Conservation (phyloP, 1,284 basidiomycete genomes). For the Boletus hoseneyae region DNA sequence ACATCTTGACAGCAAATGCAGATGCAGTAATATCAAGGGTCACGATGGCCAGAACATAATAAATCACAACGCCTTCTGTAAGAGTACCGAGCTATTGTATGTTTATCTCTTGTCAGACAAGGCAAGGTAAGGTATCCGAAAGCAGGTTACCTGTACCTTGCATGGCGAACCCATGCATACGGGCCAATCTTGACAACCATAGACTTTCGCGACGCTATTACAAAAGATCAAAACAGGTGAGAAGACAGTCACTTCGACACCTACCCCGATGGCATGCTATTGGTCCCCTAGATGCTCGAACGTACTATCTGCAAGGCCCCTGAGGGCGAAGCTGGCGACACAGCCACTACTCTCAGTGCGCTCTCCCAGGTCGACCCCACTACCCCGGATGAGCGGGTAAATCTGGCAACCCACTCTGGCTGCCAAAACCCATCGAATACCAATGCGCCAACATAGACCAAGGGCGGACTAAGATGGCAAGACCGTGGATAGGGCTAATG, state of each 20-base stretch:
- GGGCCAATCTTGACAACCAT: constrained; percentile 32
- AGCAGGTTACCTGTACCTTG: constrained; percentile 22
- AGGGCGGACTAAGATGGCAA: constrained; percentile 17
- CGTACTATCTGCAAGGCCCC: not conserved
- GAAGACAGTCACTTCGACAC: not conserved
- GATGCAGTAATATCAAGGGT: constrained; percentile 20
- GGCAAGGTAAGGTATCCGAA: no score
- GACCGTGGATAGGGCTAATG: constrained; percentile 25
- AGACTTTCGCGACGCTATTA: constrained; percentile 31
- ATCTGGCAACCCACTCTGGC: constrained; percentile 28
- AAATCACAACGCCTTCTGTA: constrained; percentile 22
- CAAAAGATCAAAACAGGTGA: not conserved
- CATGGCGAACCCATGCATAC: constrained; percentile 33
- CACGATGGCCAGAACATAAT: constrained; percentile 34
- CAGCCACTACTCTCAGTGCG: constrained; percentile 20
- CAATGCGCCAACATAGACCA: constrained; percentile 22
- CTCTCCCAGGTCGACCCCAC: not conserved
- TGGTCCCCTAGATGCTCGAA: constrained; percentile 24
- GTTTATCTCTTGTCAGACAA: not conserved
- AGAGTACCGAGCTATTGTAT: constrained; percentile 21
- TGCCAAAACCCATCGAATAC: constrained; percentile 23
- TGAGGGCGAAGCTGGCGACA: not conserved
- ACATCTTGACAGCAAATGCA: constrained; percentile 32
- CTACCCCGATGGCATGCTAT: constrained; percentile 28
- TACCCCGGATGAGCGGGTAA: constrained; percentile 13